phyloP scores from a whole-genome alignment of 345 rosid species.

The Firmiana major region DNA sequence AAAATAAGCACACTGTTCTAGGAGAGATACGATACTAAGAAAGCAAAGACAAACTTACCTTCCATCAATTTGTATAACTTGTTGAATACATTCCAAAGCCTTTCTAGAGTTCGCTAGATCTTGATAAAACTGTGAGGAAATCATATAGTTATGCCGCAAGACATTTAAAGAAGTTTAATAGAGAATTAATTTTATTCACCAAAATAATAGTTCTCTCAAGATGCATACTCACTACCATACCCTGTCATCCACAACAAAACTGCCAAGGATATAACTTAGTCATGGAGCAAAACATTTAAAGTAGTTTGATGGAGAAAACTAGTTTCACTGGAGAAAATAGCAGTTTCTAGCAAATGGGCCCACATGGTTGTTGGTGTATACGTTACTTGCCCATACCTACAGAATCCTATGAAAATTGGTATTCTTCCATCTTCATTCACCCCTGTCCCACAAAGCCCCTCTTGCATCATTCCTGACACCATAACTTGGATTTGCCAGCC shows the following conservation, averaged over 20 bases:
- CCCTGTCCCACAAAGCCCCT: background rate
- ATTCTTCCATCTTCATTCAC: background rate
- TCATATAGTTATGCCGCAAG: conserved; percentile 5
- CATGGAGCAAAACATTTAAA: conserved; percentile 4
- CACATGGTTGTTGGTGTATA: background rate
- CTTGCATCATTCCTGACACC: background rate
- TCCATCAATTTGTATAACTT: conserved; percentile 61
- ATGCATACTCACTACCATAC: background rate
- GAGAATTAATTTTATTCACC: conserved; percentile 2
- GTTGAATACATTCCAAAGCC: conserved; percentile 74
- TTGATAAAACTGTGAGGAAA: conserved; percentile 65
- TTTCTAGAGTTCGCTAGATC: conserved; percentile 67
- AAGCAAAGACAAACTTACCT: conserved; percentile 40
- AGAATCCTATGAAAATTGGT: background rate
- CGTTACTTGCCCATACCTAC: background rate
- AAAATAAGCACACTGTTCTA: background rate
- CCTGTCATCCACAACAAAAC: conserved; percentile 36
- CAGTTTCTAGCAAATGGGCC: background rate
- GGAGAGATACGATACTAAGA: background rate
- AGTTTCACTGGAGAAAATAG: background rate
- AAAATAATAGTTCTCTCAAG: conserved; percentile 1
- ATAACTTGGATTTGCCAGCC: background rate
- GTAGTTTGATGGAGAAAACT: conserved; percentile 1
- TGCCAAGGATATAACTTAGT: conserved; percentile 24
- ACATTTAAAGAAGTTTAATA: conserved; percentile 4